Base-by-base conservation (phyloP, 2,329 filamentous ascomycete genomes). In the Aspergillus awamori region DNA sequence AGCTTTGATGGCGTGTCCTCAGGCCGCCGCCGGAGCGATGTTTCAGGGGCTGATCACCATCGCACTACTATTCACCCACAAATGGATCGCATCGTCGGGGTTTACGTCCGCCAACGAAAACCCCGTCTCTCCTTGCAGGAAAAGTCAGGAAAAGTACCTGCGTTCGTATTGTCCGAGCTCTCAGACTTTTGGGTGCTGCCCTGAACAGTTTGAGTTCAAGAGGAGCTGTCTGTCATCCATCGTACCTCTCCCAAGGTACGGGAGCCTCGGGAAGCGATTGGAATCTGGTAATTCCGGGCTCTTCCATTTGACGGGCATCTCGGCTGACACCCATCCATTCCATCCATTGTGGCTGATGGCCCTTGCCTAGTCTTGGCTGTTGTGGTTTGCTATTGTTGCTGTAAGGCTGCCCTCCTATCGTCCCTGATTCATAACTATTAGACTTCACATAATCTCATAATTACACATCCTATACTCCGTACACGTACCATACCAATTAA, bases 61-160 rank as follows among this genome's bases (percentile, higher is more conserved):
- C 15, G 11, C 47, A n/a, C 33, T 20, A 20, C 20, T 20, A 20
- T 20, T 30, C 43, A 58, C 48, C 56, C 28, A 51, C 28, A 36
- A 52, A 58, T 51, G 33, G 10, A 30, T 22, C 49, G 26, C 47
- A 47, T 58, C 57, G 11, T 45, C 57, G 54, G 60, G 47, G 53
- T 53, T 38, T 58, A 38, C 17, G 41, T 38, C 54, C 43, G 38
- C 59, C 57, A 60, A 62, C 56, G 53, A 59, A 33, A 60, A 54
- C 57, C 54, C 55, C 53, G 24, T 36, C 26, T 41, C 58, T 60
- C 64, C 64, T 64, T 66, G 65, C 65, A 66, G 62, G 47, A 60
- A 60, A 59, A 17, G 15, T 43, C 20, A 24, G 33, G 33, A 36
- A 36, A 15, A 30, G 45, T 49, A 28, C 22, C 22, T 30, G 26